Percentiles rank a stretch among this genome's conserved stretches.
Conservation (phyloP, 2,329 filamentous ascomycete species). For the Tolypocladium capitatum region DNA sequence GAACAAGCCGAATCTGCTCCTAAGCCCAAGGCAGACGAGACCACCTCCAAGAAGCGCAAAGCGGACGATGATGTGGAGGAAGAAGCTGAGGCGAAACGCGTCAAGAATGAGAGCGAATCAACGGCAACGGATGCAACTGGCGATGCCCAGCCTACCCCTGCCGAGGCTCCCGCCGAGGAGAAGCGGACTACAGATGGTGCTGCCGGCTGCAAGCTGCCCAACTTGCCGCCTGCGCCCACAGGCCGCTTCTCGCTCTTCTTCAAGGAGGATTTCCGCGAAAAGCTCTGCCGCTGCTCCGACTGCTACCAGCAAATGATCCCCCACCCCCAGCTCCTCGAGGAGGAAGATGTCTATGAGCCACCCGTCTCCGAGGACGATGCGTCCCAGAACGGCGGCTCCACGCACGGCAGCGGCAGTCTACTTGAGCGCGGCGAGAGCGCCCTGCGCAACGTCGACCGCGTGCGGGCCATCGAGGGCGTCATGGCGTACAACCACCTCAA, state of each 20-base stretch:
- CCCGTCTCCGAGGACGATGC: slow-evolving; percentile 57
- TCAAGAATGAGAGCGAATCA: slow-evolving; percentile 27
- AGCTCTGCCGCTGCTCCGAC: slow-evolving; percentile 68
- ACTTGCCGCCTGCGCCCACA: slow-evolving; percentile 41
- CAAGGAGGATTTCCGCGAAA: slow-evolving; percentile 61
- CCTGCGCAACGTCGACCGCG: slow-evolving; percentile 80
- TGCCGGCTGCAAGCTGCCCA: slow-evolving; percentile 43
- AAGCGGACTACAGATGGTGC: slow-evolving; percentile 5
- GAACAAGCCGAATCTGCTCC: slow-evolving; percentile 6
- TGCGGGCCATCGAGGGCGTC: slow-evolving; percentile 86
- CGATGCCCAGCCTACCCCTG: neutral
- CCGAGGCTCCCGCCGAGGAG: slow-evolving; percentile 4
- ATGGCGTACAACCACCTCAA: slow-evolving; percentile 98
- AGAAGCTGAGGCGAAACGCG: slow-evolving; percentile 34
- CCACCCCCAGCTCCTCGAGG: slow-evolving; percentile 75
- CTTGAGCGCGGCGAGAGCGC: slow-evolving; percentile 88
- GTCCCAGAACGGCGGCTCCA: slow-evolving; percentile 41
- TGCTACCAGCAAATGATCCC: slow-evolving; percentile 63
- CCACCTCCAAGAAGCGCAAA: slow-evolving; percentile 50
- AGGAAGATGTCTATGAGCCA: slow-evolving; percentile 89
- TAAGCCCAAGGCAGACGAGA: neutral
- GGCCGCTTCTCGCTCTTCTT: slow-evolving; percentile 72
- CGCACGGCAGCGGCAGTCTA: slow-evolving; percentile 64
- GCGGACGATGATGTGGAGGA: slow-evolving; percentile 36
- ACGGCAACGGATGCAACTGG: neutral